Evolutionary conservation across 129 eudicot species (phyloP).

Genomic region (Flaveria robusta): DNA sequence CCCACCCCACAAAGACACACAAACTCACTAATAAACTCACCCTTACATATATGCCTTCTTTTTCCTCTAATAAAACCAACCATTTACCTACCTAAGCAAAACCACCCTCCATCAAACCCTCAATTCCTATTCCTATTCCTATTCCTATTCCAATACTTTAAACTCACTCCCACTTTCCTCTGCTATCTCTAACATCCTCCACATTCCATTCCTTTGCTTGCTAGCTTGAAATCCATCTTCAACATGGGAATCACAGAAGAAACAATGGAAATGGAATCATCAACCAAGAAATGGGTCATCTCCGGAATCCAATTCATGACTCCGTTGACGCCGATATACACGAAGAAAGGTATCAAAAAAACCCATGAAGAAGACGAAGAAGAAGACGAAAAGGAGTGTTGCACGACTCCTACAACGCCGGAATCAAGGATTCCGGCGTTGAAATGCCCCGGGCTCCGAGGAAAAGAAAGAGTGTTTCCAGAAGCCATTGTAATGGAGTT

Average conservation of each 20-base stretch:
- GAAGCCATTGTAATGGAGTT: conserved; percentile 32
- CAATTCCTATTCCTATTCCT: too few relatives aligned
- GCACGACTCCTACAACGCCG: conserved; percentile 67
- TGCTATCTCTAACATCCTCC: conserved; percentile 10
- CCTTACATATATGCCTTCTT: conserved; percentile 19
- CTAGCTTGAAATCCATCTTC: neutral
- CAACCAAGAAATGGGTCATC: conserved; percentile 52
- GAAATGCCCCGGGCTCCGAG: conserved; percentile 71
- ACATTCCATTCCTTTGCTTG: conserved; percentile 23
- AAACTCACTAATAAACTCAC: conserved; percentile 24
- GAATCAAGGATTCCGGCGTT: conserved; percentile 60
- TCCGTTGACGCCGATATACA: conserved; percentile 57
- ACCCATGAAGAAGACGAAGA: conserved; percentile 2
- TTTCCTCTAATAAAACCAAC: conserved; percentile 34
- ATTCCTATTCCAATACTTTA: conserved; percentile 4
- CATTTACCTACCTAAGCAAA: conserved; percentile 16
- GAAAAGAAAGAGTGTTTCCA: conserved; percentile 54
- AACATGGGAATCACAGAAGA: conserved; percentile 41
- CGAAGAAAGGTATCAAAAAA: conserved; percentile 22
- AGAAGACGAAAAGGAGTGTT: conserved; percentile 37
- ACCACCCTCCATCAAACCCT: conserved; percentile 19
- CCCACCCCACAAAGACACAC: neutral
- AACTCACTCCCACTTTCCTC: conserved; percentile 27
- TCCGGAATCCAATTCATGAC: conserved; percentile 48
- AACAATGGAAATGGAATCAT: conserved; percentile 34